Percentiles rank a stretch among this genome's conserved stretches.
Evolutionary conservation across 768 basidiomycete species (phyloP).

Genomic region (Tricholoma matsutake): DNA sequence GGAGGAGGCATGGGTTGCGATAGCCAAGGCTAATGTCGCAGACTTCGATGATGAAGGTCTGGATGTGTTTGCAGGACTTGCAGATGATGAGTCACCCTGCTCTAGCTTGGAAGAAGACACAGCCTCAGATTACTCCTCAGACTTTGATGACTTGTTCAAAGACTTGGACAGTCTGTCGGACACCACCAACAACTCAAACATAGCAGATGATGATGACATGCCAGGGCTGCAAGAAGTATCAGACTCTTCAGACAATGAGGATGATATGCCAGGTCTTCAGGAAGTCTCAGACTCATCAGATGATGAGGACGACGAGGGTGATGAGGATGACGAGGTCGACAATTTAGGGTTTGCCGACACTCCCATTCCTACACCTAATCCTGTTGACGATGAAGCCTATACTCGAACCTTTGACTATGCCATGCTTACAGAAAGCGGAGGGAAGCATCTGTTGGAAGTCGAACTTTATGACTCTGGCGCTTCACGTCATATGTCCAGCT

Average conservation of each 20-base stretch:
- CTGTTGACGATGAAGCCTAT: neutral
- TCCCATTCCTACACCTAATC: neutral
- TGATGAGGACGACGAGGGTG: too few species aligned
- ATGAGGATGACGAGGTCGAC: too few species aligned
- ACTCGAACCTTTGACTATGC: neutral
- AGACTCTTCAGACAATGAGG: too few species aligned
- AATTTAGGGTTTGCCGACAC: neutral
- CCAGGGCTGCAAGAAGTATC: too few species aligned
- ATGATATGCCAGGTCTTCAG: too few species aligned
- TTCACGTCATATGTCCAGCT: constrained; percentile 12
- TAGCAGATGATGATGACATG: too few species aligned
- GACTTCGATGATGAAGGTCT: constrained; percentile 4
- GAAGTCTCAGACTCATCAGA: too few species aligned
- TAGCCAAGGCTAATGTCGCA: neutral
- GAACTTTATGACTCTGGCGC: constrained; percentile 19
- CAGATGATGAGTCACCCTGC: neutral
- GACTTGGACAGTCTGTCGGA: neutral
- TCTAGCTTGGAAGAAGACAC: neutral
- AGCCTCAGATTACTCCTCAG: neutral
- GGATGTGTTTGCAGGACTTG: neutral
- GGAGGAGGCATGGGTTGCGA: neutral
- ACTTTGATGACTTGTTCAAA: neutral
- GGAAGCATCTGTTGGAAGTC: constrained; percentile 2
- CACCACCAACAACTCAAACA: neutral
- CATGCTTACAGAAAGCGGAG: neutral